These are phyloP conservation scores for Eimeria necatrix DNA, from an alignment of 169 alveolate species.

Conservation along the genomic window DNA sequence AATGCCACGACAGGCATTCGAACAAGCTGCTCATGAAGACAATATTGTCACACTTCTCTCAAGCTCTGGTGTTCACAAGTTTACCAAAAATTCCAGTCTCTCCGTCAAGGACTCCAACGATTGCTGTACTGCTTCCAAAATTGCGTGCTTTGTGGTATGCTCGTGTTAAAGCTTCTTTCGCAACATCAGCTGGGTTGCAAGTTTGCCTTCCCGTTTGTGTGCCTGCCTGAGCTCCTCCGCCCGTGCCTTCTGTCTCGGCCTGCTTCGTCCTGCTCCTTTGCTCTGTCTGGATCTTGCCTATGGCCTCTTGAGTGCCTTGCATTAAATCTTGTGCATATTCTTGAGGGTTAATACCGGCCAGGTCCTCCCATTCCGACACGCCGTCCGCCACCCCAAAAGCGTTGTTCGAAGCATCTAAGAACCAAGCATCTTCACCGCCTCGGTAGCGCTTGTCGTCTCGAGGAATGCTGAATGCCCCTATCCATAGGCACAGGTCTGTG, in stretches of 20 bases:
- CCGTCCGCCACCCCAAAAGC: constrained; percentile 87
- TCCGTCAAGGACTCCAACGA: constrained; percentile 73
- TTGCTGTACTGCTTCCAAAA: constrained; percentile 77
- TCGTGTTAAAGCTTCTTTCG: constrained; percentile 47
- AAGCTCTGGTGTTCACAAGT: neutral
- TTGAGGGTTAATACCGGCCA: constrained; percentile 84
- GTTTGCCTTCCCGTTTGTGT: neutral
- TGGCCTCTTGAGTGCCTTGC: constrained; percentile 61
- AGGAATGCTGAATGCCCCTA: constrained; percentile 84
- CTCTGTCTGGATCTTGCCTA: neutral
- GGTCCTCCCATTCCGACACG: constrained; percentile 85
- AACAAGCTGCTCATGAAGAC: too few relatives aligned
- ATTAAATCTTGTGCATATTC: constrained; percentile 81
- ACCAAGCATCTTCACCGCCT: constrained; percentile 87
- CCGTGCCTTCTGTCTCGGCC: neutral
- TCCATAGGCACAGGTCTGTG: constrained; percentile 79
- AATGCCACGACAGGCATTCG: too few relatives aligned
- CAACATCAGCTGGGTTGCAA: constrained; percentile 30
- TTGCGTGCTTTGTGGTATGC: constrained; percentile 42
- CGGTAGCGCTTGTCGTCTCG: constrained; percentile 83
- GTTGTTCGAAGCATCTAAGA: constrained; percentile 73
- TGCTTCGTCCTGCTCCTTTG: neutral
- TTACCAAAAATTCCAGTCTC: constrained; percentile 58
- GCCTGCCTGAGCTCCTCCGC: neutral
- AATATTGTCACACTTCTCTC: too few relatives aligned